Conservation (phyloP, 768 basidiomycete genomes). For the Boletus rufocinnamomeus region DNA sequence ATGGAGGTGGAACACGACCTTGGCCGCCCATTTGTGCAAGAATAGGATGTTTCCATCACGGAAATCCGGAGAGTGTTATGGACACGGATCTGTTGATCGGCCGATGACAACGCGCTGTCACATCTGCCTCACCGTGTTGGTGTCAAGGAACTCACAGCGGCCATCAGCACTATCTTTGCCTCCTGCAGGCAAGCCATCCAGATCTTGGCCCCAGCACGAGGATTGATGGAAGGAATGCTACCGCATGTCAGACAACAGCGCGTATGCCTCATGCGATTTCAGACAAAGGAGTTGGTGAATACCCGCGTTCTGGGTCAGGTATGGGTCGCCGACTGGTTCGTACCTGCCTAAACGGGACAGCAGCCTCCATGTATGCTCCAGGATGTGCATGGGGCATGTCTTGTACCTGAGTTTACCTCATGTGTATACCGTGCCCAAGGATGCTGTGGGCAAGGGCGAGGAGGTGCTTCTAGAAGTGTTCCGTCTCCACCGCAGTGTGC, state of each 20-base stretch:
- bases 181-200: background rate
- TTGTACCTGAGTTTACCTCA: slow-evolving; percentile 1
- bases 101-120: background rate
- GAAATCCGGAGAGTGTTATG: background rate
- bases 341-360: background rate
- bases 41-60: background rate
- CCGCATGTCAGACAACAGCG: background rate
- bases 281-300: background rate
- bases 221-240: background rate
- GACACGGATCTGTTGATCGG: background rate
- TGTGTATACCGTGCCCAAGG: background rate
- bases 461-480: background rate
- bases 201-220: background rate
- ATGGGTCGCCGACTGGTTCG: background rate
- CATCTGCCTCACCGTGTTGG: background rate
- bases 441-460: slow-evolving; percentile 7
- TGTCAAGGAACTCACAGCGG: background rate
- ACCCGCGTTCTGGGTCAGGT: background rate
- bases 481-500: background rate
- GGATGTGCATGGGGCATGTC: background rate
- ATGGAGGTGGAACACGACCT: background rate
- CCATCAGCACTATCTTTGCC: background rate
- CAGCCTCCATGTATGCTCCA: background rate
- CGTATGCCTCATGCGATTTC: slow-evolving; percentile 12
- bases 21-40: background rate